Evolutionary conservation across 2,329 filamentous ascomycete genomes (phyloP), one percentile per base, ranked within the genome.

Genomic region (Chalara sp.): DNA sequence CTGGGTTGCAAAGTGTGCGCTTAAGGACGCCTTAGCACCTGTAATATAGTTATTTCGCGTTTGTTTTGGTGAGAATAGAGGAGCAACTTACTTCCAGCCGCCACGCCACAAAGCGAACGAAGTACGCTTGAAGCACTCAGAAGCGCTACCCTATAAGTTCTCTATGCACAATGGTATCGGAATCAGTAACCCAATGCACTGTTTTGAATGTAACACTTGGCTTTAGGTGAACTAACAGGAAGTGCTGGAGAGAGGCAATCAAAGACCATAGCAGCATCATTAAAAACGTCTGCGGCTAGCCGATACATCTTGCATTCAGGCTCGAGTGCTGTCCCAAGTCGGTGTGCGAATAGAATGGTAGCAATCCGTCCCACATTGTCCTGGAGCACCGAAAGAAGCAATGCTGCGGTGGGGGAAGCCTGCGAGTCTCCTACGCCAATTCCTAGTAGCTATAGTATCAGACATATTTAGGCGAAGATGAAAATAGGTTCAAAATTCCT

Each of bases 1-100:
- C 64, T 83, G 83, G 58, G 76, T 81, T 6, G 92, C 90, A 73
- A 99, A 97, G 69, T 99, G 93, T 8, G 89, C 87, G 64, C 88
- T 93, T 59, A 99, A 71, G 54, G 87, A 91, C 2, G 92, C 92
- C 68, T 97, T 97, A 56, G 88, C 87, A 49, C 35, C 35, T 37
- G n/a, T 37, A 37, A n/a, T n/a, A 37, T 37, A 8, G 8, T 37
- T 37, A n/a, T 10, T 37, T 37, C 8, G 35, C 35, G 8, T n/a
- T 37, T 8, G 35, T 37, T 37, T 37, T n/a, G n/a, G n/a, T n/a
- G 8, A n/a, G 8, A n/a, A n/a, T 8, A 37, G 35, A n/a, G 8
- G 8, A 37, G n/a, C 8, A n/a, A n/a, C 35, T 37, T 37, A 37
- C 89, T 90, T 10, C 87, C 89, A 1, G 89, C 92, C 0, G 92